Base-by-base conservation (phyloP, 176 grass and related monocot genomes). In the Cenchrus americanus region DNA sequence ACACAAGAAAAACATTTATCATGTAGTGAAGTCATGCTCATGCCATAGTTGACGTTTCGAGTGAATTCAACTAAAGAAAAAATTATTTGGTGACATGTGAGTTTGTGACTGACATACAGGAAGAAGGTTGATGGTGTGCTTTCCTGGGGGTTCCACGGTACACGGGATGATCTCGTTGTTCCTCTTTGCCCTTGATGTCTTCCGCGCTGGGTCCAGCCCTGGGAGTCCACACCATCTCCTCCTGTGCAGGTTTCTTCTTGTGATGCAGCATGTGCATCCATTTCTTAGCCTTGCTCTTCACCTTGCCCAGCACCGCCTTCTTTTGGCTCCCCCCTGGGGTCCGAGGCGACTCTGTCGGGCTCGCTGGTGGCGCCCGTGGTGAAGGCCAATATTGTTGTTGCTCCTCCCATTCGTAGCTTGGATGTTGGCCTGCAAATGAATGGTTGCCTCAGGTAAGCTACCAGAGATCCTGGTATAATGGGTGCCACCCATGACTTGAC, bases 231-330 rank as follows among this genome's bases (percentile, higher is more conserved):
- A 90, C 87, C 75, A 71, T 27, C 19, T 90, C 88, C 55, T 85
- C 91, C 1, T 82, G 74, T 4, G 68, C 65, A 12, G 88, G 85
- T 83, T 91, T 91, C 79, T 83, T 93, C 52, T 88, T 91, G 76
- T 85, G 83, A 79, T 89, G 92, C 84, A 94, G 82, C 71, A 94
- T 76, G 44, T 88, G 77, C 62, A 90, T 91, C 92, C 88, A 91
- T 86, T 91, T 94, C 86, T 88, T 94, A 21, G 92, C 88, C 82
- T 94, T 94, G 69, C 83, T 90, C 58, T 94, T 89, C 69, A 94
- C 92, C 82, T 88, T 94, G 64, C 86, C 84, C 59, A 94, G 75
- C 75, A 85, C 86, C 30, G 78, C 82, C 67, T 91, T 91, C 78
- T 91, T 90, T 51, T 93, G 91, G 77, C 82, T 82, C n/a, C 85